These are phyloP conservation scores for Arthrobotrys sphaeroides DNA, from an alignment of 2,329 filamentous ascomycete species.

Conservation along the genomic window DNA sequence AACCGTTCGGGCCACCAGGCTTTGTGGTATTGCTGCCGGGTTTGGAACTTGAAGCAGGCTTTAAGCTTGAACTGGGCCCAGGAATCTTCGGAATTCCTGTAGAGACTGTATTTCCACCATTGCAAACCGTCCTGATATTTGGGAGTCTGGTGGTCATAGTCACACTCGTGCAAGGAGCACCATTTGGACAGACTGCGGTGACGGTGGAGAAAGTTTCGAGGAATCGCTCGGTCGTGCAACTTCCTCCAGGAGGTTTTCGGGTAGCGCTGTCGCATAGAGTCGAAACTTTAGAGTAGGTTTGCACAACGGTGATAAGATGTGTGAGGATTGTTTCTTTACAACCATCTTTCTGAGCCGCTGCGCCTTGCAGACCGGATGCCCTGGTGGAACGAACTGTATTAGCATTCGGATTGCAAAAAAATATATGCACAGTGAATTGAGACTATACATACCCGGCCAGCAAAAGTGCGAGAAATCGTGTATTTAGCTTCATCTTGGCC, in stretches of 20 bases:
- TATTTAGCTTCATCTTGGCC: slow-evolving; percentile 8
- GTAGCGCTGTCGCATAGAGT: background rate
- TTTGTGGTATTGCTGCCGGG: too few relatives aligned
- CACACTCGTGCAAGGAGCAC: background rate
- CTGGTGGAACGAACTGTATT: background rate
- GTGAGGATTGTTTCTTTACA: background rate
- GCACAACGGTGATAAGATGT: background rate
- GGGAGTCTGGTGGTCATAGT: background rate
- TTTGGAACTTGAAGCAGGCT: too few relatives aligned
- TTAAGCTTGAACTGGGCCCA: too few relatives aligned
- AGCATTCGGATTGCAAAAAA: background rate
- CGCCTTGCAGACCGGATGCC: background rate
- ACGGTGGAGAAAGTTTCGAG: background rate
- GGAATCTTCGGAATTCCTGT: too few relatives aligned
- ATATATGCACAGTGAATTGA: background rate
- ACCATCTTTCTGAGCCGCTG: background rate
- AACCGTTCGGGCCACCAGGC: too few relatives aligned
- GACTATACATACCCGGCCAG: slow-evolving; percentile 4
- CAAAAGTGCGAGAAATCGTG: background rate
- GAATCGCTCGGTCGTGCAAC: background rate
- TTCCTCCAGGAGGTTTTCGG: background rate
- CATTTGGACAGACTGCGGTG: background rate
- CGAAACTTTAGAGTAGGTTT: background rate
- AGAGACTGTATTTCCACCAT: background rate
- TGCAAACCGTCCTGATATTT: background rate